phyloP scores from a whole-genome alignment of 2,329 filamentous ascomycete genomes.

The Monosporascus ibericus region DNA sequence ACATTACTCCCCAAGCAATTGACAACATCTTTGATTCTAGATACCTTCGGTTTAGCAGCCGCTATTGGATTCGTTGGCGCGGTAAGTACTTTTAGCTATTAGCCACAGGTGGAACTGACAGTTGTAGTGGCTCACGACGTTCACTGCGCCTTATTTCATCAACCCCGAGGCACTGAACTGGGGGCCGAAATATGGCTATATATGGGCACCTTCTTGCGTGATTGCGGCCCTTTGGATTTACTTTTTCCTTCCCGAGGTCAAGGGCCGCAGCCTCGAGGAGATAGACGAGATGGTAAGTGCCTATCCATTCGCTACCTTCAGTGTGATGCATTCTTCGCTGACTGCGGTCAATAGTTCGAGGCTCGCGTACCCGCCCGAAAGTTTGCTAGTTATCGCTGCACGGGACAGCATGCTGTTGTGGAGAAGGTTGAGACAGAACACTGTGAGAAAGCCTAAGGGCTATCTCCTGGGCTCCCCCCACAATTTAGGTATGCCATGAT shows the following conservation, averaged over 20 bases:
- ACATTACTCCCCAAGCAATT: not conserved
- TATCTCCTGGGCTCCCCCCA: not conserved
- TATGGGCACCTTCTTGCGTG: slow-evolving; percentile 39
- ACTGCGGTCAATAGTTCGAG: slow-evolving; percentile 25
- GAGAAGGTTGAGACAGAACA: slow-evolving; percentile 15
- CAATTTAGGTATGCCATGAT: too few species aligned
- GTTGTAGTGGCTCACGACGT: slow-evolving; percentile 44
- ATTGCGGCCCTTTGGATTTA: slow-evolving; percentile 33
- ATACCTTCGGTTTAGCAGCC: slow-evolving; percentile 51
- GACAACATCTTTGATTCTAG: not conserved
- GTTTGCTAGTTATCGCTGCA: slow-evolving; percentile 29
- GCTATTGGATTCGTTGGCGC: slow-evolving; percentile 49
- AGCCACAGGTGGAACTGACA: not conserved
- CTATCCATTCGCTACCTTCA: not conserved
- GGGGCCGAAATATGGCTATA: slow-evolving; percentile 53
- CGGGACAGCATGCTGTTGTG: slow-evolving; percentile 19
- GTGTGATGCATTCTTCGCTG: slow-evolving; percentile 12
- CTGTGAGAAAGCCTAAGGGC: slow-evolving; percentile 6
- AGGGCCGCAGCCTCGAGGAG: slow-evolving; percentile 46
- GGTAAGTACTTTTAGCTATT: slow-evolving; percentile 11
- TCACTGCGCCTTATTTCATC: slow-evolving; percentile 56
- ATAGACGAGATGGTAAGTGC: slow-evolving; percentile 46
- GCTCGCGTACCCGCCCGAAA: slow-evolving; percentile 29
- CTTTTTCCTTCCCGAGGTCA: slow-evolving; percentile 47
- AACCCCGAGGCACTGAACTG: slow-evolving; percentile 47